Evolutionary conservation across 2,329 filamentous ascomycete genomes (phyloP).

Genomic region (Corynespora cassiicola): DNA sequence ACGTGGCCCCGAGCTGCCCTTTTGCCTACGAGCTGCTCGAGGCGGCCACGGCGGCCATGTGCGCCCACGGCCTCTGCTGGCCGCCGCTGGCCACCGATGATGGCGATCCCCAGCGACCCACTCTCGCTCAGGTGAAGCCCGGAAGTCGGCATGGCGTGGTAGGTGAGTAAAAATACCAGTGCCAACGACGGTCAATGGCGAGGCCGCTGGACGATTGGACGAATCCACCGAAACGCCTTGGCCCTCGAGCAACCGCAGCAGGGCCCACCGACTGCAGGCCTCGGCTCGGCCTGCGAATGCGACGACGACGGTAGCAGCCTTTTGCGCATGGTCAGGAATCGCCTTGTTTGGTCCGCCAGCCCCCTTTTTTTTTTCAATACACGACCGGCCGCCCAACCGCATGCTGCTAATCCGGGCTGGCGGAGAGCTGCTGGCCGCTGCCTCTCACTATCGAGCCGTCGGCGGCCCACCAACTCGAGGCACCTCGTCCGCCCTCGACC

Average conservation of each 20-base stretch:
- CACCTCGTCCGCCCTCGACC: constrained; percentile 7
- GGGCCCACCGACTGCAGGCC: constrained; percentile 11
- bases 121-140: constrained; percentile 8
- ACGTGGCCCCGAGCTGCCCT: constrained; percentile 18
- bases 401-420: too few species aligned
- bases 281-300: constrained; percentile 15
- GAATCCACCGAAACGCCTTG: constrained; percentile 18
- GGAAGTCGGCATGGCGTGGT: constrained; percentile 19
- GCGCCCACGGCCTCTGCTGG: constrained; percentile 4
- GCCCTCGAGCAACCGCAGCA: constrained; percentile 14
- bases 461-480: constrained; percentile 5
- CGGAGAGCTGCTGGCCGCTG: too few species aligned
- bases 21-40: constrained; percentile 7
- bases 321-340: too few species aligned
- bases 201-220: neutral
- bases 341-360: too few species aligned
- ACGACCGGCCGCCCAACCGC: too few species aligned
- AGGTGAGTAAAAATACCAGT: too few species aligned
- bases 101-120: constrained; percentile 13
- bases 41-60: constrained; percentile 17
- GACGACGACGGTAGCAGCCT: too few species aligned
- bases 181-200: too few species aligned
- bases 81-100: constrained; percentile 7
- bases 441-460: constrained; percentile 19
- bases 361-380: too few species aligned